phyloP scores from a whole-genome alignment of 164 flowering plant species.

The Vitis vinifera region DNA sequence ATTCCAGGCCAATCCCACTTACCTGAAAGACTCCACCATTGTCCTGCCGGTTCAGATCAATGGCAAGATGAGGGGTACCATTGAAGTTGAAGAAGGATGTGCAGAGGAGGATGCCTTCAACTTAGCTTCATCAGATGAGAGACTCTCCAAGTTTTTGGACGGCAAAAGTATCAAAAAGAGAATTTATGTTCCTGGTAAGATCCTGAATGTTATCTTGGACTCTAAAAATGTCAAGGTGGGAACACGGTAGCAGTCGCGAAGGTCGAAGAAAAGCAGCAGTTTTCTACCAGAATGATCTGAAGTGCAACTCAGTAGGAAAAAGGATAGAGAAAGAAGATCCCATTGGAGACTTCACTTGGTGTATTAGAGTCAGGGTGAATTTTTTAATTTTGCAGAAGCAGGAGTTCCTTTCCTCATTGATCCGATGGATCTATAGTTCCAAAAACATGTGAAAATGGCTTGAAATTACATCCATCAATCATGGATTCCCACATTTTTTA shows the following conservation, averaged over 20 bases:
- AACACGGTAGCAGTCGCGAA: conserved; percentile 1
- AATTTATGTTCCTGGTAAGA: conserved; percentile 88
- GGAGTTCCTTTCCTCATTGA: too few relatives aligned
- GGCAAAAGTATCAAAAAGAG: conserved; percentile 66
- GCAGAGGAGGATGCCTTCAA: conserved; percentile 78
- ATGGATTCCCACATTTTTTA: too few relatives aligned
- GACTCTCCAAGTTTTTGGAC: conserved; percentile 67
- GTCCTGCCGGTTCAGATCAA: conserved; percentile 92
- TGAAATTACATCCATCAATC: too few relatives aligned
- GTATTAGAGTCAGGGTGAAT: too few relatives aligned
- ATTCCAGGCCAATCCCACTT: conserved; percentile 68
- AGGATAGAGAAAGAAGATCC: neutral
- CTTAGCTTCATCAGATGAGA: conserved; percentile 65
- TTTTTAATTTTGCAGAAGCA: too few relatives aligned
- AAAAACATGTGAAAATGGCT: too few relatives aligned
- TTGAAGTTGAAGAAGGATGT: conserved; percentile 71
- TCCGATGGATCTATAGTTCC: too few relatives aligned
- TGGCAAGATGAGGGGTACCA: conserved; percentile 94
- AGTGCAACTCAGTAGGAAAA: too few relatives aligned
- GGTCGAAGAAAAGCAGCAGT: too few relatives aligned
- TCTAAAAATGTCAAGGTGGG: conserved; percentile 50
- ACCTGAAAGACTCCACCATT: conserved; percentile 66
- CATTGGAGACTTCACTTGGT: too few relatives aligned
- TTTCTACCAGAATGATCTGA: too few relatives aligned
- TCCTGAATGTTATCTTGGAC: conserved; percentile 75